phyloP scores from a whole-genome alignment of 352 stramenopile species.

The Globisporangium takayamanum region DNA sequence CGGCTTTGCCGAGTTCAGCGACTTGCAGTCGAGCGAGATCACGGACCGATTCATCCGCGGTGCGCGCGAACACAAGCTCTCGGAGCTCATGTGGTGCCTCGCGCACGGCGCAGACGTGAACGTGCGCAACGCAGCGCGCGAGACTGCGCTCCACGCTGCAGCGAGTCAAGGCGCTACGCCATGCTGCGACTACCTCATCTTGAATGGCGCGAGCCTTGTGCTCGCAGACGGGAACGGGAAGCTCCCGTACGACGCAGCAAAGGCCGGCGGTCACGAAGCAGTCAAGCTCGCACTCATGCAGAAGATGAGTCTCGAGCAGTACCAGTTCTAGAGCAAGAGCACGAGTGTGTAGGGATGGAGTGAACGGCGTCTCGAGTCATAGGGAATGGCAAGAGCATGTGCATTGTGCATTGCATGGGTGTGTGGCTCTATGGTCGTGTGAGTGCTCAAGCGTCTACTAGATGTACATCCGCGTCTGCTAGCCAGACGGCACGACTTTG shows the following conservation, averaged over 20 bases:
- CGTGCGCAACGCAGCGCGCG: constrained; percentile 29
- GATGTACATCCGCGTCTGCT: not conserved
- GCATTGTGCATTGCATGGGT: too few relatives aligned
- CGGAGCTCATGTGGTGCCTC: constrained; percentile 70
- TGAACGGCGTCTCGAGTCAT: too few relatives aligned
- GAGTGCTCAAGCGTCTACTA: not conserved
- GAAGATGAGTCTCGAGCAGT: constrained; percentile 66
- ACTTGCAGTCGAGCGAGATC: constrained; percentile 24
- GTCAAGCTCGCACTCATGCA: constrained; percentile 62
- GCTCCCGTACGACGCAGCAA: constrained; percentile 56
- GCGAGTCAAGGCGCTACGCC: constrained; percentile 27
- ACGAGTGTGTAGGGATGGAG: not conserved
- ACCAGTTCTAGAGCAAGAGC: constrained; percentile 33
- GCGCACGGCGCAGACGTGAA: constrained; percentile 81
- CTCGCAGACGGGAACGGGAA: constrained; percentile 36
- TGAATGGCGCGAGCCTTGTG: constrained; percentile 73
- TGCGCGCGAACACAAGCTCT: constrained; percentile 30
- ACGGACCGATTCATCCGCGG: constrained; percentile 40
- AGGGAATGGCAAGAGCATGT: not conserved
- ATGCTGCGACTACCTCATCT: constrained; percentile 74
- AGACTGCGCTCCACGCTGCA: constrained; percentile 57
- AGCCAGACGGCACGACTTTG: constrained; percentile 40
- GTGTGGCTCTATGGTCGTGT: not conserved
- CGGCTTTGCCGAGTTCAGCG: constrained; percentile 42
- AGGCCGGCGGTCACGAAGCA: constrained; percentile 46